Evolutionary conservation across 192 early-diverging fungal genomes (phyloP), one percentile per base, ranked within the genome.

Genomic region (Kappamyces sp.): DNA sequence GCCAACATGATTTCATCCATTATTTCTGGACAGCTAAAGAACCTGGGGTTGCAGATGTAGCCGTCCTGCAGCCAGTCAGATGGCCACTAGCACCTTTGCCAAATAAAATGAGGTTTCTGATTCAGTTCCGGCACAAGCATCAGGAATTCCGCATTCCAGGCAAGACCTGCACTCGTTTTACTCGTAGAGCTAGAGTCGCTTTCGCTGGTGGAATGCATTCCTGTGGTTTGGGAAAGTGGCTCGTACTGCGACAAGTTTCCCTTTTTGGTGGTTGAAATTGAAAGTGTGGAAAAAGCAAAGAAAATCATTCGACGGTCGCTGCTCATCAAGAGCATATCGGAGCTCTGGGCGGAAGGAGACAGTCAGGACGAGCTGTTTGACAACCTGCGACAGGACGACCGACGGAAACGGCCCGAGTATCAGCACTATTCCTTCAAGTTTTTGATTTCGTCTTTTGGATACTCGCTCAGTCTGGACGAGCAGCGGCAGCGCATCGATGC

Each of bases 171-270:
- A 48, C 13, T 4, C 5, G 5, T 90, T 66, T 83, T 86, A 6
- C 66, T 87, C 37, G 78, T 84, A 58, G 94, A 98, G 73, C 83
- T 98, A 40, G 81, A 90, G 31, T 80, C 93, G 3, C 72, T 98
- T 47, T 86, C 93, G 0, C 70, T 69, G 15, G 67, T 94, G 7
- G 88, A 93, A 67, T 73, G 82, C 51, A 85, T 95, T 2, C 60
- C 65, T 3, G 61, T 93, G 42, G 67, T 64, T 3, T 90, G 84
- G 51, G 82, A 92, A 47, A 62, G 64, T 33, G 64, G 59, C 10
- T 74, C 66, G 6, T 89, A 91, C 62, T 77, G 74, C 33, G 58
- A 78, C 5, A 74, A 86, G 87, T 76, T 72, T 34, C 92, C 93
- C 1, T 93, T 91, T 68, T 71, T 96, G 12, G 70, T 87, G 15